A percentile compares a stretch with the other conserved stretches of the same genome.
Conservation (phyloP, 2,329 filamentous ascomycete species). For the Aschersonia sp. region DNA sequence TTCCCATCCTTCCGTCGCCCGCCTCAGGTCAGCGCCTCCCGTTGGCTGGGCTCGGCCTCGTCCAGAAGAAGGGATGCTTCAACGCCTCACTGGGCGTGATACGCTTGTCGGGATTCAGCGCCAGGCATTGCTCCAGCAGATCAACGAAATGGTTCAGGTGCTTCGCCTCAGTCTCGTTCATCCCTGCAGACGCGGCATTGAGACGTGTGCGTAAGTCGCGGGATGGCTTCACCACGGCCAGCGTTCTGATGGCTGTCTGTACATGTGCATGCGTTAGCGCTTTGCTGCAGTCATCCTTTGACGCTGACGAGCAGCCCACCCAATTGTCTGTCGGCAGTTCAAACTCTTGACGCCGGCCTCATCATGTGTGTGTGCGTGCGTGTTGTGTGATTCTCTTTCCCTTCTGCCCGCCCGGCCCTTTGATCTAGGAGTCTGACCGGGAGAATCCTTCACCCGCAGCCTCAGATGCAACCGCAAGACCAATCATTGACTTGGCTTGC, state of each 20-base stretch:
- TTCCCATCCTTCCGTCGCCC: neutral
- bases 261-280: conserved; percentile 2
- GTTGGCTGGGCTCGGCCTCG: neutral
- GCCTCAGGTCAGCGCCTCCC: neutral
- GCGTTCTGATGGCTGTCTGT: conserved; percentile 52
- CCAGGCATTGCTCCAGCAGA: conserved; percentile 74
- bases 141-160: conserved; percentile 78
- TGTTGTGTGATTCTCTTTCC: no score
- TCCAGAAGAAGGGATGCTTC: conserved; percentile 70
- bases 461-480: conserved; percentile 2
- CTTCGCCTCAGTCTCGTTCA: conserved; percentile 59
- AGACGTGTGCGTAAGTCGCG: conserved; percentile 73
- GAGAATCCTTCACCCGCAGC: conserved; percentile 1
- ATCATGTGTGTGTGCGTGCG: neutral
- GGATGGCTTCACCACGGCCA: conserved; percentile 60
- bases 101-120: conserved; percentile 83
- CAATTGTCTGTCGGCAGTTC: neutral
- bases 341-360: conserved; percentile 2
- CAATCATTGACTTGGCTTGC: neutral
- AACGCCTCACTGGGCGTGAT: conserved; percentile 78
- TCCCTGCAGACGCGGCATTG: conserved; percentile 55
- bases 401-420: no score
- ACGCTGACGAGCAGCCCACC: no score
- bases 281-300: neutral
- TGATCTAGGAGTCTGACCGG: neutral